Evolutionary conservation across 169 alveolate genomes (phyloP), one percentile per base, ranked within the genome.

Genomic region (Plasmodium gallinaceum): DNA sequence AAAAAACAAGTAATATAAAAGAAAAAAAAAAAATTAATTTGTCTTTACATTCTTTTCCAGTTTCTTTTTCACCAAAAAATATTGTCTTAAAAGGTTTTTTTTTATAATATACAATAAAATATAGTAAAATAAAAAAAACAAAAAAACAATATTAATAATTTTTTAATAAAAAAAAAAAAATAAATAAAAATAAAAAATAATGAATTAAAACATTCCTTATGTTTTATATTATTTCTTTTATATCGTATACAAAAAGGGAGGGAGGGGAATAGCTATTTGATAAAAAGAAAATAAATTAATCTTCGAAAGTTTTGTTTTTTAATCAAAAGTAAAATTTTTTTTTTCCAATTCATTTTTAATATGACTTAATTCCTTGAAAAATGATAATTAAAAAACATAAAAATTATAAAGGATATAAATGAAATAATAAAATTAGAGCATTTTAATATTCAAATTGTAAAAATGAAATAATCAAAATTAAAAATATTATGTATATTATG

Each of bases 11-110:
- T n/a, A 16, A 46, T 16, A 7, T 42, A 43, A 72, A 32, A 14
- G 8, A 52, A 52, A 54, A 60, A 39, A 52, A 26, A 45, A 61
- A 43, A 0, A 20, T 80, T 18, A 65, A 66, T 42, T 60, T 80
- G 39, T 80, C 90, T 3, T 72, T 80, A 20, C 90, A 66, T 72
- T 80, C 90, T 51, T 80, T 80, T 45, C 90, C 83, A 60, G 24
- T 80, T 20, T 42, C 90, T 46, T 80, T 51, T 54, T 80, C 90
- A 16, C 90, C 90, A 60, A 80, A 80, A 57, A 80, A 80, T 24
- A 80, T 80, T 9, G 90, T 80, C 20, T 48, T 80, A 37, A 80
- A 62, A 48, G 90, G 90, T 32, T 45, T 16, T 37, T 80, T 68
- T 48, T 52, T 61, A 48, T 52, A 57, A 32, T n/a, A 54, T 39